A percentile compares a stretch with the other conserved stretches of the same genome.
Conservation (phyloP, 768 basidiomycete genomes). For the Scleroderma citrinum region DNA sequence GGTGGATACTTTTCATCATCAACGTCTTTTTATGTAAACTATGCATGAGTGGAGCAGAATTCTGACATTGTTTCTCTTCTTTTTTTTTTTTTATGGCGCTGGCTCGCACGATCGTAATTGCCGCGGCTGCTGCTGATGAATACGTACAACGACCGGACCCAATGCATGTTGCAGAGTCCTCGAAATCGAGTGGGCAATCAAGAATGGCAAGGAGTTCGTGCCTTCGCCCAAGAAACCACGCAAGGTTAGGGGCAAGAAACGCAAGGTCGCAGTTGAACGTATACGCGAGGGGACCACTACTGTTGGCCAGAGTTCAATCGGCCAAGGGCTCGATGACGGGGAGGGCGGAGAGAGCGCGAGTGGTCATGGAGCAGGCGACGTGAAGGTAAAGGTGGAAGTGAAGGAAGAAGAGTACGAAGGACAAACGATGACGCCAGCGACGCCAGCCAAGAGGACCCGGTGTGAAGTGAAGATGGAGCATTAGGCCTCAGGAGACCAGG, state of each 20-base stretch:
- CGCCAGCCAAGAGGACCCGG: slow-evolving; percentile 23
- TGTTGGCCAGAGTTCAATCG: slow-evolving; percentile 9
- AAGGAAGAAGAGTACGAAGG: slow-evolving; percentile 28
- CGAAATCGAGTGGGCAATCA: slow-evolving; percentile 76
- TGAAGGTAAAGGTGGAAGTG: slow-evolving; percentile 9
- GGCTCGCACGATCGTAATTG: not conserved
- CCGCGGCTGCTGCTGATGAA: not conserved
- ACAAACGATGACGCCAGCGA: slow-evolving; percentile 10
- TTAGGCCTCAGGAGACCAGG: slow-evolving; percentile 3
- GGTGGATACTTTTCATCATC: slow-evolving; percentile 74
- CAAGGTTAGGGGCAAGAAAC: slow-evolving; percentile 29
- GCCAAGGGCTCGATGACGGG: slow-evolving; percentile 32
- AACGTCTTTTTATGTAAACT: slow-evolving; percentile 57
- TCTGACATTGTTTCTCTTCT: slow-evolving; percentile 38
- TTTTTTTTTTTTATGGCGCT: too few relatives aligned
- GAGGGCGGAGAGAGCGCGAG: slow-evolving; percentile 38
- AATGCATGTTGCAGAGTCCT: slow-evolving; percentile 50
- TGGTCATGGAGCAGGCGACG: slow-evolving; percentile 9
- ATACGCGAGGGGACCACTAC: slow-evolving; percentile 8
- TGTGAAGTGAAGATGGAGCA: slow-evolving; percentile 13
- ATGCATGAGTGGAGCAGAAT: slow-evolving; percentile 32
- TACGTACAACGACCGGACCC: not conserved
- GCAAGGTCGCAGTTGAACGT: slow-evolving; percentile 21
- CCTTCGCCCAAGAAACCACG: slow-evolving; percentile 45
- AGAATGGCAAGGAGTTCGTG: slow-evolving; percentile 52